Percentiles rank a stretch among this genome's conserved stretches.
phyloP scores from a whole-genome alignment of 257 asterid genomes.

The Henckelia pumila region DNA sequence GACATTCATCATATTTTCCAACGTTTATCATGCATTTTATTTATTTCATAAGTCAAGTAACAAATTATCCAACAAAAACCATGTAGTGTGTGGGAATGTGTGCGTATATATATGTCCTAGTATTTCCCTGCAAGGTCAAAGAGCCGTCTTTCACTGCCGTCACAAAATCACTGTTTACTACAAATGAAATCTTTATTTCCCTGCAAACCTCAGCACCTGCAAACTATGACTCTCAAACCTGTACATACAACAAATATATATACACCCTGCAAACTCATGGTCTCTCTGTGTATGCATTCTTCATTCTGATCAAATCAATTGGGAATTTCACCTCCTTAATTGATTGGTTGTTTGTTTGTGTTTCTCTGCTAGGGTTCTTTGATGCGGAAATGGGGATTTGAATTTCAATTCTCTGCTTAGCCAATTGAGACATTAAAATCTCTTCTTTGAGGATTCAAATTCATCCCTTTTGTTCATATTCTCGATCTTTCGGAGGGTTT shows the following conservation, averaged over 20 bases:
- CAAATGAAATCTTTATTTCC: neutral
- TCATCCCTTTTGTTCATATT: constrained; percentile 1
- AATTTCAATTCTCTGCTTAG: constrained; percentile 3
- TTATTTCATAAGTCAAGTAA: too few species aligned
- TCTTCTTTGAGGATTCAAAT: neutral
- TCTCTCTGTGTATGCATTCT: neutral
- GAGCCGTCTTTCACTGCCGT: neutral
- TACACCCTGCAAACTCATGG: neutral
- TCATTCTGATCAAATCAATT: neutral
- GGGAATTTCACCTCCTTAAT: neutral
- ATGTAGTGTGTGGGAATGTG: neutral
- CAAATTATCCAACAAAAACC: neutral
- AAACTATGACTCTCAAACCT: neutral
- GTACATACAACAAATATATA: constrained; percentile 2
- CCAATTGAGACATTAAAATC: constrained; percentile 20
- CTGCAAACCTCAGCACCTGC: constrained; percentile 23
- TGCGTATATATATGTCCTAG: neutral
- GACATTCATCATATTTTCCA: neutral
- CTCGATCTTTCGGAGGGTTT: neutral
- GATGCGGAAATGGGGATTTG: neutral
- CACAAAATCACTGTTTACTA: neutral
- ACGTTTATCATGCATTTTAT: neutral
- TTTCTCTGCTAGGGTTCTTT: constrained; percentile 19
- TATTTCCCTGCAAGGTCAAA: constrained; percentile 19
- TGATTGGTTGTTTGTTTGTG: neutral